Conservation (phyloP, 805 yeast species). For the Candida alai region DNA sequence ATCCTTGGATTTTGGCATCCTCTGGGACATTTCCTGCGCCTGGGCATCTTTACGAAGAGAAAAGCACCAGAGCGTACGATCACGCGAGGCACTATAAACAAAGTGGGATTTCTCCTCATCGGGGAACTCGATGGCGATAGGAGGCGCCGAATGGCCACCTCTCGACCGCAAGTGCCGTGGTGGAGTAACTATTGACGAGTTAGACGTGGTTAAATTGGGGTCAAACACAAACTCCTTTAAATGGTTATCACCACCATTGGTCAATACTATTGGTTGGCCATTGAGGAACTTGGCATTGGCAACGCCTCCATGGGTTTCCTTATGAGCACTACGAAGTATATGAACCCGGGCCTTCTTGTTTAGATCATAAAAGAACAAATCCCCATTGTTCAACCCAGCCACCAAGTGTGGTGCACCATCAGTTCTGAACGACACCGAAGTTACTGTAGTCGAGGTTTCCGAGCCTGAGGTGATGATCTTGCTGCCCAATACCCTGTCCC, state of each 20-base stretch:
- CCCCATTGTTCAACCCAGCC: conserved; percentile 76
- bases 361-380: conserved; percentile 80
- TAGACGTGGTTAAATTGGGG: conserved; percentile 71
- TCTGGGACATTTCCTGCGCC: conserved; percentile 88
- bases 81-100: conserved; percentile 81
- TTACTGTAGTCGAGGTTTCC: conserved; percentile 39
- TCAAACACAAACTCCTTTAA: conserved; percentile 91
- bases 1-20: conserved; percentile 38
- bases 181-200: conserved; percentile 68
- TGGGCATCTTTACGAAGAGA: conserved; percentile 95
- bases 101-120: conserved; percentile 75
- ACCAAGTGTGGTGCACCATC: conserved; percentile 85
- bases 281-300: conserved; percentile 69
- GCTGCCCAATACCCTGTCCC: conserved; percentile 47
- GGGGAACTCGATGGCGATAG: conserved; percentile 70
- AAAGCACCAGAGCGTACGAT: conserved; percentile 84
- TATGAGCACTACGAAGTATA: conserved; percentile 67
- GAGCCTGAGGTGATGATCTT: conserved; percentile 47
- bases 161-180: conserved; percentile 90
- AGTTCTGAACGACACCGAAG: conserved; percentile 80
- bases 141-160: conserved; percentile 97
- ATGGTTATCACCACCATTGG: conserved; percentile 88
- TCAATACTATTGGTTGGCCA: conserved; percentile 88
- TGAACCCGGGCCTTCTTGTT: conserved; percentile 72
- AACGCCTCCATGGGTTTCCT: conserved; percentile 72